phyloP scores from a whole-genome alignment of 2,329 filamentous ascomycete genomes.

The Sclerotiophoma versabilis region DNA sequence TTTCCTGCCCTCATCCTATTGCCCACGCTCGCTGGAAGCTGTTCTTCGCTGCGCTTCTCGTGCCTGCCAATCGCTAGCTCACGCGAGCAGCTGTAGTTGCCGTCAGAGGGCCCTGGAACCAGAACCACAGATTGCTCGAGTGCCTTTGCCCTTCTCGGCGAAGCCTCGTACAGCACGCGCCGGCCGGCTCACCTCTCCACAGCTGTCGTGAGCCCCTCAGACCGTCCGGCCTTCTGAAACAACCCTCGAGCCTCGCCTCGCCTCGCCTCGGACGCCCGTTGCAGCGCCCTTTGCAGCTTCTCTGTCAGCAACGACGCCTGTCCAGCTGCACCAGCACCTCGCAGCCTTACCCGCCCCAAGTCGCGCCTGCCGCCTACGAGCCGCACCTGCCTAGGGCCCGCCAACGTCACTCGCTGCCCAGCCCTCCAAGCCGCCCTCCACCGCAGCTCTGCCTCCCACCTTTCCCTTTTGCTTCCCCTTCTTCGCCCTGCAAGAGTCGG shows the following conservation, averaged over 20 bases:
- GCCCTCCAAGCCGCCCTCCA: slow-evolving; percentile 18
- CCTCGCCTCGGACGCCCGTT: slow-evolving; percentile 23
- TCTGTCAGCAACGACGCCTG: slow-evolving; percentile 3
- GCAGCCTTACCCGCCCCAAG: slow-evolving; percentile 17
- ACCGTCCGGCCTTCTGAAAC: slow-evolving; percentile 34
- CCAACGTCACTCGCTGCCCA: slow-evolving; percentile 39
- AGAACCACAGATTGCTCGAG: slow-evolving; percentile 20
- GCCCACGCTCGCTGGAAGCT: slow-evolving; percentile 13
- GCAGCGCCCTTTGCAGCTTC: slow-evolving; percentile 2
- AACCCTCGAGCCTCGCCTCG: slow-evolving; percentile 25
- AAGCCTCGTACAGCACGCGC: slow-evolving; percentile 44
- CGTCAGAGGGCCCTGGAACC: slow-evolving; percentile 21
- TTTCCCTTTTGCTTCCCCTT: neutral
- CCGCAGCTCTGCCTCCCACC: slow-evolving; percentile 1
- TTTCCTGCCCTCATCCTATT: slow-evolving; percentile 1
- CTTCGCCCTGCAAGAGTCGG: slow-evolving; percentile 24
- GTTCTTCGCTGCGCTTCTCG: neutral
- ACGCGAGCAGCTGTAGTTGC: slow-evolving; percentile 12
- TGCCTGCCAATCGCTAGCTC: slow-evolving; percentile 13
- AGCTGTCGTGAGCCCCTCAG: slow-evolving; percentile 35
- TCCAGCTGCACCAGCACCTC: slow-evolving; percentile 1
- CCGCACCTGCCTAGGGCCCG: slow-evolving; percentile 35
- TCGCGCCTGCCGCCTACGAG: slow-evolving; percentile 29
- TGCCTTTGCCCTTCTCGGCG: slow-evolving; percentile 33
- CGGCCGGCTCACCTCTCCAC: slow-evolving; percentile 25